These are phyloP conservation scores for Coemansia sp. DNA, from an alignment of 371 early-diverging fungal species.

Conservation along the genomic window DNA sequence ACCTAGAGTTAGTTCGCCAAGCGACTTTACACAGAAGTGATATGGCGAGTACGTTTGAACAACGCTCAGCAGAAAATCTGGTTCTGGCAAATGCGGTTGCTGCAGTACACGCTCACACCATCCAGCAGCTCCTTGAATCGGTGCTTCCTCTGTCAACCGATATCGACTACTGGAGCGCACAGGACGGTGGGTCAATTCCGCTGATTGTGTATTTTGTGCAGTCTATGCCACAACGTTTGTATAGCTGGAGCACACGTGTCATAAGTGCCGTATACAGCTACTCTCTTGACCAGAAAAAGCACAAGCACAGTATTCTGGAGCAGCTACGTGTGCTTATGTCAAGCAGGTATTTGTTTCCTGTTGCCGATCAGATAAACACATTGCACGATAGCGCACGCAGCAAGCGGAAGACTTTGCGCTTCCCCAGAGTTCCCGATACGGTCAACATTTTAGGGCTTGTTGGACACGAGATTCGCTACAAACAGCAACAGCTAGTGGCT, in stretches of 20 bases:
- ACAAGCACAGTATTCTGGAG: not conserved
- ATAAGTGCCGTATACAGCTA: not conserved
- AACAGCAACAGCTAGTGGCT: slow-evolving; percentile 55
- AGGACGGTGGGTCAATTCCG: slow-evolving; percentile 55
- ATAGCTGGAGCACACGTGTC: slow-evolving; percentile 12
- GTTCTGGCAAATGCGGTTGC: slow-evolving; percentile 32
- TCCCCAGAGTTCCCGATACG: slow-evolving; percentile 47
- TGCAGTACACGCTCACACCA: slow-evolving; percentile 62
- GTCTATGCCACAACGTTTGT: slow-evolving; percentile 49
- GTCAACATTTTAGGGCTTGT: slow-evolving; percentile 55
- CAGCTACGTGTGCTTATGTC: slow-evolving; percentile 14
- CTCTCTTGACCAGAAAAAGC: not conserved
- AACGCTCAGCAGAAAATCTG: not conserved
- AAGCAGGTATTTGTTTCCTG: slow-evolving; percentile 16
- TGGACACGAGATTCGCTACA: slow-evolving; percentile 63
- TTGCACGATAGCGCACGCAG: not conserved
- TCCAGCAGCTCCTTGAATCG: slow-evolving; percentile 60
- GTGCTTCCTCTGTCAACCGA: slow-evolving; percentile 66
- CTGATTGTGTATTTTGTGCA: slow-evolving; percentile 62
- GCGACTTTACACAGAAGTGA: not conserved
- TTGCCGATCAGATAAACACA: not conserved
- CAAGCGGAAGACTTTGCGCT: not conserved
- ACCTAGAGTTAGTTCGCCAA: slow-evolving; percentile 23
- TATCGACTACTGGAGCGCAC: slow-evolving; percentile 68
- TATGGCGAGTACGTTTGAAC: not conserved